These are phyloP conservation scores for Kwoniella sp. DNA, from an alignment of 768 basidiomycete genomes.

Conservation along the genomic window DNA sequence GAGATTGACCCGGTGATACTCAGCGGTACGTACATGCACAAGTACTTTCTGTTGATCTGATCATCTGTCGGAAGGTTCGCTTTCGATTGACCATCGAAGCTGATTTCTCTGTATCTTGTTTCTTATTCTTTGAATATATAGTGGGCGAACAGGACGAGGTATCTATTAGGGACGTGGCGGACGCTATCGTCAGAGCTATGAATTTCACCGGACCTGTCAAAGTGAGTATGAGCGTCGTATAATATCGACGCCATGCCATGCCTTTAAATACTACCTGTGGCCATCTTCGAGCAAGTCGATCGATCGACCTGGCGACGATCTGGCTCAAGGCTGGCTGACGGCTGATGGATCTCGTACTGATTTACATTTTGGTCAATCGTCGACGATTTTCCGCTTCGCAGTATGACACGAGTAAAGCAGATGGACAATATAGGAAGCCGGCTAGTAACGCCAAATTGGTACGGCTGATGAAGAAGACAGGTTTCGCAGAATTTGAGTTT, in stretches of 20 bases:
- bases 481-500: conserved; percentile 70
- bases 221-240: too few species aligned
- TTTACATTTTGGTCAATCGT: too few species aligned
- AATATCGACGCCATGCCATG: too few species aligned
- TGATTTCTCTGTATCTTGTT: too few species aligned
- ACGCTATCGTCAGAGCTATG: conserved; percentile 83
- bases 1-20: conserved; percentile 91
- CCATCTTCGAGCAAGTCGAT: too few species aligned
- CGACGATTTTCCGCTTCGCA: conserved; percentile 54
- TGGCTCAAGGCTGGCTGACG: too few species aligned
- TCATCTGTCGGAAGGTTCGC: too few species aligned
- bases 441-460: conserved; percentile 88
- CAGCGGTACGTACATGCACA: conserved; percentile 63
- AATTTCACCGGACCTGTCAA: conserved; percentile 75
- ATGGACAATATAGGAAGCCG: conserved; percentile 95
- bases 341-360: too few species aligned
- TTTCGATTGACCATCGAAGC: too few species aligned
- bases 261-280: too few species aligned
- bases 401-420: conserved; percentile 82
- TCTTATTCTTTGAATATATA: conserved; percentile 42
- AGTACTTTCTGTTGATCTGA: too few species aligned
- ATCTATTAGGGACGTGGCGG: conserved; percentile 84
- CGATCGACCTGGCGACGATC: too few species aligned
- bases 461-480: conserved; percentile 62
- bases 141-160: conserved; percentile 94